Conservation (phyloP, 2,329 filamentous ascomycete species). For the Alternaria conjuncta region DNA sequence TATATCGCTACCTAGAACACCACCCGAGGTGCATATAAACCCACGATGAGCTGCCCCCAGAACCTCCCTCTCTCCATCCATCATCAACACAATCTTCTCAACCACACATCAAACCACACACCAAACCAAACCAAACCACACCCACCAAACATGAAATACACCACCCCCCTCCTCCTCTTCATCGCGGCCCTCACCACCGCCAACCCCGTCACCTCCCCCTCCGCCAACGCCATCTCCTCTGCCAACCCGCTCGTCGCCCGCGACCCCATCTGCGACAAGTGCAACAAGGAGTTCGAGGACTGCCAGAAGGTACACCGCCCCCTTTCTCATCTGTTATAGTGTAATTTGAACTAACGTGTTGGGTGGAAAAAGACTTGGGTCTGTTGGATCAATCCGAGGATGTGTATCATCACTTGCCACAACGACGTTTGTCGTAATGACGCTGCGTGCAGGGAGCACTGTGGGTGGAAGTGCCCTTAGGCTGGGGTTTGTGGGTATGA, state of each 20-base stretch:
- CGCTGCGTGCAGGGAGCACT: slow-evolving; percentile 29
- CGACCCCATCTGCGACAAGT: neutral
- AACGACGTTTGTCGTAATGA: neutral
- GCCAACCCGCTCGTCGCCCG: neutral
- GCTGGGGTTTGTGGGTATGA: neutral
- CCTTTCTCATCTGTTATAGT: too few species aligned
- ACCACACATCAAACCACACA: neutral
- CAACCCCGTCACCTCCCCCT: neutral
- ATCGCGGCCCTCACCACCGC: neutral
- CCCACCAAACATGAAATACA: neutral
- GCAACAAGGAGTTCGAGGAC: neutral
- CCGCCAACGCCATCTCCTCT: neutral
- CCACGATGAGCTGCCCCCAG: neutral
- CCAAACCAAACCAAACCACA: neutral
- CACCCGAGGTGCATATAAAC: neutral
- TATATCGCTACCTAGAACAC: neutral
- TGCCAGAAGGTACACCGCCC: neutral
- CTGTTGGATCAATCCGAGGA: neutral
- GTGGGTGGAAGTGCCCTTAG: neutral
- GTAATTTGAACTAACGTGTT: neutral
- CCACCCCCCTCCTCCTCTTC: neutral
- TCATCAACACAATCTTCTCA: neutral
- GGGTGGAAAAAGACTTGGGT: neutral
- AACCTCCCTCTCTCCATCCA: neutral
- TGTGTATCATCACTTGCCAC: neutral